Conservation (phyloP, 2,329 filamentous ascomycete species). For the Allantophomopsis cytisporea region DNA sequence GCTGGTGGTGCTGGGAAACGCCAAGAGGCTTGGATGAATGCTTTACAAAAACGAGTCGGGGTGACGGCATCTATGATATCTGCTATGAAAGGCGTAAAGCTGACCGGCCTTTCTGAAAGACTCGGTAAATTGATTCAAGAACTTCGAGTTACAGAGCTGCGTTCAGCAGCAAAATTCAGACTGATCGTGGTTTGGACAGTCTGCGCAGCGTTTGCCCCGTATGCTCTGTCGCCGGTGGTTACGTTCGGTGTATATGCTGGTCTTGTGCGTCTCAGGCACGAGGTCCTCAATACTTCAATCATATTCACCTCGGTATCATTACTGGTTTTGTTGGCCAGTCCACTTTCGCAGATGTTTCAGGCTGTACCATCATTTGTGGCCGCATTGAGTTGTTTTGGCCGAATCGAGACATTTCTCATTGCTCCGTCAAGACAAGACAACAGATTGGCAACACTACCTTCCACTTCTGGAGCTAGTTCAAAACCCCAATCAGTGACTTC, state of each 20-base stretch:
- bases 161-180: conserved; percentile 1
- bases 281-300: conserved; percentile 7
- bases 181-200: conserved; percentile 1
- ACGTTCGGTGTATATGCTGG: conserved; percentile 13
- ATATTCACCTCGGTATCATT: conserved; percentile 26
- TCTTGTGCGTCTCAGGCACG: conserved; percentile 9
- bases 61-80: conserved; percentile 13
- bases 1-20: not conserved
- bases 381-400: conserved; percentile 21
- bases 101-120: conserved; percentile 16
- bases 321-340: conserved; percentile 21
- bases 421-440: conserved; percentile 1
- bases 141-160: conserved; percentile 14
- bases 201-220: conserved; percentile 1
- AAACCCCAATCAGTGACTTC: not conserved
- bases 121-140: conserved; percentile 17
- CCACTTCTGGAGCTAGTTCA: not conserved
- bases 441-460: not conserved
- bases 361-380: conserved; percentile 20
- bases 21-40: conserved; percentile 11
- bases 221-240: conserved; percentile 6
- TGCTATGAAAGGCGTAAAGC: conserved; percentile 15
- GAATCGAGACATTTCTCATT: conserved; percentile 20
- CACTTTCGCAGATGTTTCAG: conserved; percentile 24
- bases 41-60: conserved; percentile 14